Percentiles rank a stretch among this genome's conserved stretches.
Evolutionary conservation across 2,329 filamentous ascomycete genomes (phyloP).

Genomic region (Cytospora piceae): DNA sequence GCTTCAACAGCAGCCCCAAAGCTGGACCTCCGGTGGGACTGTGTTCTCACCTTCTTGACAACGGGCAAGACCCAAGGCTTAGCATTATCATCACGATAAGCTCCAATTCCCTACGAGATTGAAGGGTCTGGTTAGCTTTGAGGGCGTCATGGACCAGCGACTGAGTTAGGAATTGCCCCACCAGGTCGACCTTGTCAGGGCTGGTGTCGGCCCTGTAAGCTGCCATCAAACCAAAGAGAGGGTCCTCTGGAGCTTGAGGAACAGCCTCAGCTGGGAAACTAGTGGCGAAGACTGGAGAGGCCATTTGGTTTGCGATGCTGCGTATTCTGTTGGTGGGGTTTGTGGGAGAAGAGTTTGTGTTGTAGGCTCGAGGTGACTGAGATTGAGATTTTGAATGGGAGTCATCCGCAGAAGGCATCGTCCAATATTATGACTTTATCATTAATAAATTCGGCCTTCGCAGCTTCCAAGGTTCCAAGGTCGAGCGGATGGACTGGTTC

Average conservation of each 20-base stretch:
- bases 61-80: slow-evolving; percentile 98
- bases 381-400: slow-evolving; percentile 6
- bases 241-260: slow-evolving; percentile 90
- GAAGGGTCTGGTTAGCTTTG: slow-evolving; percentile 14
- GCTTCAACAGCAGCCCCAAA: slow-evolving; percentile 1
- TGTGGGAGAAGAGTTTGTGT: slow-evolving; percentile 44
- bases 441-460: too few species aligned
- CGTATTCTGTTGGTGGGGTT: slow-evolving; percentile 58
- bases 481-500: not conserved
- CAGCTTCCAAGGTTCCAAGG: too few species aligned
- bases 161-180: slow-evolving; percentile 47
- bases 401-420: slow-evolving; percentile 69
- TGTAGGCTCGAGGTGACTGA: slow-evolving; percentile 15
- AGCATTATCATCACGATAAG: slow-evolving; percentile 91
- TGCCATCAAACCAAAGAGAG: slow-evolving; percentile 89
- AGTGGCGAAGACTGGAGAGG: slow-evolving; percentile 59
- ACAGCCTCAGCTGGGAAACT: slow-evolving; percentile 78
- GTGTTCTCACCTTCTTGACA: slow-evolving; percentile 83
- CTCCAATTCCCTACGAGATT: slow-evolving; percentile 69
- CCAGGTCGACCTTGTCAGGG: slow-evolving; percentile 87
- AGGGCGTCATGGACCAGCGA: slow-evolving; percentile 11
- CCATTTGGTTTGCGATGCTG: slow-evolving; percentile 72
- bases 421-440: slow-evolving; percentile 43
- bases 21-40: slow-evolving; percentile 1
- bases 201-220: slow-evolving; percentile 80